Base-by-base conservation (phyloP, 169 alveolate species). In the Miamiensis avidus region DNA sequence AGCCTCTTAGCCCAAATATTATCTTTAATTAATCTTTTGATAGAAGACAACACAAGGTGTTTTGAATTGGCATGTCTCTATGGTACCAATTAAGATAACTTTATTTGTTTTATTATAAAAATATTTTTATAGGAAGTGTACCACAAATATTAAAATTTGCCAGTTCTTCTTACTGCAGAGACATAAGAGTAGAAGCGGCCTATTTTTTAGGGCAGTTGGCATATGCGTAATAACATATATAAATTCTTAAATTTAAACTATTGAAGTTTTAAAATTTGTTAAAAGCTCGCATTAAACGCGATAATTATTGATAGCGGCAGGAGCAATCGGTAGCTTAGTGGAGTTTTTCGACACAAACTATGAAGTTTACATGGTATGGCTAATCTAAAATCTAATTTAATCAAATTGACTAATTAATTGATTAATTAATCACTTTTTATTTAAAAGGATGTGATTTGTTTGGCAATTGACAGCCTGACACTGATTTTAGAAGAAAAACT, bases 11-110 rank as follows among this genome's bases (percentile, higher is more conserved):
- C 27, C 26, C 0, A 29, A 76, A 49, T 64, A 49, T 64, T 79
- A 20, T 49, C 65, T 1, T 49, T 49, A 11, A 69, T 79, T 0
- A 79, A 79, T 29, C 64, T 34, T 49, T 29, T 79, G 0, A 49
- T 79, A 32, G 84, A 79, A 29, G 65, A 79, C 29, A 74, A 79
- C 28, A 49, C 29, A 28, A 49, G 4, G 27, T 49, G 64, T 65
- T 64, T 79, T 6, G 75, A 79, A 79, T 34, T 33, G 34, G 84
- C 84, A 34, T 79, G 84, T 64, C 64, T 79, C 0, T 79, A 34
- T 28, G 84, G 84, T 79, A 79, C 20, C n/a, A n/a, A n/a, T n/a
- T n/a, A n/a, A n/a, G n/a, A n/a, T n/a, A n/a, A n/a, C n/a, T n/a
- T n/a, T n/a, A n/a, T n/a, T n/a, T n/a, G n/a, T n/a, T n/a, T n/a